Percentiles rank a stretch among this genome's conserved stretches.
These are phyloP conservation scores for Boechera divaricarpa DNA, from an alignment of 345 rosid genomes.

Conservation along the genomic window DNA sequence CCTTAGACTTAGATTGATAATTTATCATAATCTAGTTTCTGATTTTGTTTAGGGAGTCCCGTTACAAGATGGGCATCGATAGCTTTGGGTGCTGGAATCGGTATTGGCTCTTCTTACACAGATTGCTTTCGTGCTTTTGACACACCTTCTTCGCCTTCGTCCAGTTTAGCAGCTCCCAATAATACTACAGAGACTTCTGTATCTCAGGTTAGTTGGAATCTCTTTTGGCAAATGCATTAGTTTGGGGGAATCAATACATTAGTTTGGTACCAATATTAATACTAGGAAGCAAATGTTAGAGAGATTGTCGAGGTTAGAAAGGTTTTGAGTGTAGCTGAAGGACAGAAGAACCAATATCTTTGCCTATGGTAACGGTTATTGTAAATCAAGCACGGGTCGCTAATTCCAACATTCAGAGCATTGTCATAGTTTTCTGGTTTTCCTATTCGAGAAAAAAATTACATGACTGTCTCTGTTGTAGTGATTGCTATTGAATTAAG, in stretches of 20 bases:
- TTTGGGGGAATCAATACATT: not conserved
- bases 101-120: conserved; percentile 46
- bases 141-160: conserved; percentile 44
- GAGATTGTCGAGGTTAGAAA: not conserved
- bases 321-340: not conserved
- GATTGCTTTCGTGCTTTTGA: conserved; percentile 45
- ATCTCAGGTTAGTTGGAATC: conserved; percentile 51
- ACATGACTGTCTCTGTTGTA: not conserved
- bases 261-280: not conserved
- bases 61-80: conserved; percentile 44
- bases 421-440: not conserved
- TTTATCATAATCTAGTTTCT: not conserved
- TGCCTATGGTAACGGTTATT: not conserved
- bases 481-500: not conserved
- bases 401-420: not conserved
- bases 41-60: conserved; percentile 35
- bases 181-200: conserved; percentile 46
- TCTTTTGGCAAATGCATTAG: not conserved
- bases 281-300: not conserved
- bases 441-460: not conserved
- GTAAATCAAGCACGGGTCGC: not conserved
- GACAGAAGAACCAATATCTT: conserved; percentile 5
- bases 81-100: conserved; percentile 47
- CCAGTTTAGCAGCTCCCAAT: conserved; percentile 50
- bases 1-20: not conserved